phyloP scores from a whole-genome alignment of 768 basidiomycete species.

The Termitomyces sp. region DNA sequence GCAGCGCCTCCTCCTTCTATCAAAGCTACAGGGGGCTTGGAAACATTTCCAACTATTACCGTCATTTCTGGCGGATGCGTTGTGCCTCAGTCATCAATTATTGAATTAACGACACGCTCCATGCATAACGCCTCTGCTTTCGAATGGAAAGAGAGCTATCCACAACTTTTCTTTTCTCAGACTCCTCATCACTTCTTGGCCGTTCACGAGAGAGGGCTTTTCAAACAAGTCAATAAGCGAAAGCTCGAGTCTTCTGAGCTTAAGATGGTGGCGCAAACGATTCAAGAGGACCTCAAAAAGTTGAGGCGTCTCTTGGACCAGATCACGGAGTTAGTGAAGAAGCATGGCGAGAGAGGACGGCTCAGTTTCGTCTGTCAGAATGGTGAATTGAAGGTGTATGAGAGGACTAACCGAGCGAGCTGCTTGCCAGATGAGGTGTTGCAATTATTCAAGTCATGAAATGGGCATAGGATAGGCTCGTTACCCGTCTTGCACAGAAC shows the following conservation, averaged over 20 bases:
- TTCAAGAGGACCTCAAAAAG: conserved; percentile 33
- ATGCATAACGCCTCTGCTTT: conserved; percentile 25
- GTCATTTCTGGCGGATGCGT: conserved; percentile 23
- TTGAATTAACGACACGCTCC: conserved; percentile 47
- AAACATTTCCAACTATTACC: conserved; percentile 18
- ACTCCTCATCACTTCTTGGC: conserved; percentile 61
- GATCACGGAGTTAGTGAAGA: conserved; percentile 47
- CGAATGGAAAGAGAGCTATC: conserved; percentile 61
- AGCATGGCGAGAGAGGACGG: conserved; percentile 48
- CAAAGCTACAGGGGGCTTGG: conserved; percentile 8
- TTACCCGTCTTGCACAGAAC: neutral
- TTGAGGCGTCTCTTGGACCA: conserved; percentile 35
- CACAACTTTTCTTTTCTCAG: conserved; percentile 69
- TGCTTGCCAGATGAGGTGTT: conserved; percentile 45
- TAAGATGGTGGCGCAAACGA: conserved; percentile 25
- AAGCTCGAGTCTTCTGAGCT: conserved; percentile 37
- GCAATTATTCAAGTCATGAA: conserved; percentile 26
- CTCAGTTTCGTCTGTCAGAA: conserved; percentile 53
- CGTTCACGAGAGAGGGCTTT: conserved; percentile 52
- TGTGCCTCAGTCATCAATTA: conserved; percentile 39
- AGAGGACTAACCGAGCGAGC: conserved; percentile 39
- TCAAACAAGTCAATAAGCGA: conserved; percentile 47
- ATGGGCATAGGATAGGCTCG: neutral
- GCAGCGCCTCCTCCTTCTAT: conserved; percentile 17
- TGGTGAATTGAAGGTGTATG: conserved; percentile 47